A percentile compares a stretch with the other conserved stretches of the same genome.
These are phyloP conservation scores for Saccharomyces uvarum DNA, from an alignment of 1,139 yeast species.

Conservation along the genomic window DNA sequence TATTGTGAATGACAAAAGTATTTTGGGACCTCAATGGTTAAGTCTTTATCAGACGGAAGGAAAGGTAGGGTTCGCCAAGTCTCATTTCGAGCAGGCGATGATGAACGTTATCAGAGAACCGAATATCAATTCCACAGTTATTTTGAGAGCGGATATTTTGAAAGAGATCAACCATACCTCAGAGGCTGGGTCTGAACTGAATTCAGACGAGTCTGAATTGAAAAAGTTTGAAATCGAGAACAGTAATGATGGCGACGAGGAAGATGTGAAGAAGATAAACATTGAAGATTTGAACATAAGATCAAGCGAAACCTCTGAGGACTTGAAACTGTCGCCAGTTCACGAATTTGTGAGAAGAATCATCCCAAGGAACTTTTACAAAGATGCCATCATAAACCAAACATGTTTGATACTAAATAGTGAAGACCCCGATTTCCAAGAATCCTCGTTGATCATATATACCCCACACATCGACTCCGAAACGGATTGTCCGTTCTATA, in stretches of 20 bases:
- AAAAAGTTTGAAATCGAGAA: constrained; percentile 10
- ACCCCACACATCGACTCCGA: constrained; percentile 58
- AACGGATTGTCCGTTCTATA: constrained; percentile 76
- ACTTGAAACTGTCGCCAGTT: constrained; percentile 14
- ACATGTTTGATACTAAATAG: constrained; percentile 55
- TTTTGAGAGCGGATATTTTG: constrained; percentile 79
- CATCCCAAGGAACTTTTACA: constrained; percentile 81
- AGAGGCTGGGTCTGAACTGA: constrained; percentile 33
- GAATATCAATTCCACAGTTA: constrained; percentile 84
- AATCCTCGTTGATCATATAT: constrained; percentile 55
- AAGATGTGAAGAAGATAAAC: constrained; percentile 26
- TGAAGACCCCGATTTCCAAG: constrained; percentile 21
- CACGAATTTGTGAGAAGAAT: constrained; percentile 64
- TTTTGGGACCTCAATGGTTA: constrained; percentile 61
- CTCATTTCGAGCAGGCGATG: constrained; percentile 72
- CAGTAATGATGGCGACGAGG: background rate
- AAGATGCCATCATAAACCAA: constrained; percentile 77
- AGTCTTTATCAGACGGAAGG: constrained; percentile 38
- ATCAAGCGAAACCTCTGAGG: constrained; percentile 3
- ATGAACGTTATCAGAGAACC: constrained; percentile 75
- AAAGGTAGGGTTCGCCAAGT: constrained; percentile 33
- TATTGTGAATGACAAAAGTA: constrained; percentile 35
- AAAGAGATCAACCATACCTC: constrained; percentile 44
- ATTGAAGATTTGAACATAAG: constrained; percentile 41
- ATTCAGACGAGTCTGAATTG: constrained; percentile 6